phyloP scores from a whole-genome alignment of 495 filamentous ascomycete genomes.

The Aspergillus diversus region DNA sequence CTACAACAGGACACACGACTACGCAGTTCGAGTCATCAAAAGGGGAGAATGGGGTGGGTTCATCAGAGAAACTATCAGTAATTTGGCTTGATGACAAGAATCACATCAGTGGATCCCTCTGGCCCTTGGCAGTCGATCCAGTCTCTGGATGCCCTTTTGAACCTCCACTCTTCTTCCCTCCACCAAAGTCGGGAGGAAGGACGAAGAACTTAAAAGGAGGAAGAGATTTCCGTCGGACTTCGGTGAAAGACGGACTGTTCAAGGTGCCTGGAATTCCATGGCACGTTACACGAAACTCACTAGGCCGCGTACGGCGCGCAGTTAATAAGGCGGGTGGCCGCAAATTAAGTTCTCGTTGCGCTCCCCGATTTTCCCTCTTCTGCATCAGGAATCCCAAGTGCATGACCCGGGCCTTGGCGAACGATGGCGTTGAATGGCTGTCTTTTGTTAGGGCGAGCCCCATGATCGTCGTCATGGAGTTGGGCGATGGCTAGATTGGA shows the following conservation, averaged over 20 bases:
- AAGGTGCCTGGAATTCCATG: not conserved
- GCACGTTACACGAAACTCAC: constrained; percentile 13
- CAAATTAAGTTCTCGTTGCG: not conserved
- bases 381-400: constrained; percentile 10
- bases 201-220: no score
- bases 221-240: no score
- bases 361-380: not conserved
- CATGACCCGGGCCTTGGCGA: constrained; percentile 9
- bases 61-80: not conserved
- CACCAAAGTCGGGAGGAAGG: not conserved
- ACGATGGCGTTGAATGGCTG: not conserved
- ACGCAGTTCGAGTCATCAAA: not conserved
- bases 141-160: not conserved
- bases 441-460: not conserved
- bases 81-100: constrained; percentile 19
- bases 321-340: not conserved
- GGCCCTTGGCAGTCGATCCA: constrained; percentile 20
- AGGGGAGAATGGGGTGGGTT: not conserved
- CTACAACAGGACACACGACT: no score
- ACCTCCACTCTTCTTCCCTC: not conserved
- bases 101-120: constrained; percentile 21
- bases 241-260: not conserved
- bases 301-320: constrained; percentile 12
- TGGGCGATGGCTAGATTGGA: no score
- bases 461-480: constrained; percentile 9